phyloP scores from a whole-genome alignment of 768 basidiomycete species.

The Tulasnella calospora region DNA sequence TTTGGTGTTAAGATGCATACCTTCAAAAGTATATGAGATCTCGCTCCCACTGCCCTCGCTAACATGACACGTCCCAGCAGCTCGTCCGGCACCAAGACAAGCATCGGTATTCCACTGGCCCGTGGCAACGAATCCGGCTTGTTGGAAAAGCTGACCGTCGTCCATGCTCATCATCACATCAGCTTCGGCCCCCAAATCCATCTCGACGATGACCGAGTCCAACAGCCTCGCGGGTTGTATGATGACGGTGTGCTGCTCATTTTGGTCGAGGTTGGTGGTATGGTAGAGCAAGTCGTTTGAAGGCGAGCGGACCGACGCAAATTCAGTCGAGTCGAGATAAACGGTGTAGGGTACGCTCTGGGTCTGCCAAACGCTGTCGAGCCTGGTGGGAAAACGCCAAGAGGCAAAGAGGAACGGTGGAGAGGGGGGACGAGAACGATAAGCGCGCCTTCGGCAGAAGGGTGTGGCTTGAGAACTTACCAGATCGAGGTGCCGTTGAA shows the following conservation, averaged over 20 bases:
- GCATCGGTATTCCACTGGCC: not conserved
- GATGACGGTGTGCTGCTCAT: not conserved
- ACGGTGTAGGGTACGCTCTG: slow-evolving; percentile 8
- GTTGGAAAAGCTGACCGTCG: slow-evolving; percentile 14
- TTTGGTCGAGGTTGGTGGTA: not conserved
- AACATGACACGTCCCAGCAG: slow-evolving; percentile 13
- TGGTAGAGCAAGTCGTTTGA: slow-evolving; percentile 1
- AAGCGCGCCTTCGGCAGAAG: not conserved
- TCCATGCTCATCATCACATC: slow-evolving; percentile 6
- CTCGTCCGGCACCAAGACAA: not conserved
- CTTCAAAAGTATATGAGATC: slow-evolving; percentile 9
- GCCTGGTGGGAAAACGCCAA: not conserved
- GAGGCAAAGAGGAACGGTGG: not conserved
- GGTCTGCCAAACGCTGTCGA: not conserved
- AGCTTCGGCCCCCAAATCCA: not conserved
- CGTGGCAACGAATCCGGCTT: not conserved
- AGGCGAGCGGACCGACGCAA: not conserved
- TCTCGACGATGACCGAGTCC: not conserved
- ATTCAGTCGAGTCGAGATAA: not conserved
- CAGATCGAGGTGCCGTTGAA: slow-evolving; percentile 22
- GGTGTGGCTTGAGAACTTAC: not conserved
- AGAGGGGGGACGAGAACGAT: not conserved
- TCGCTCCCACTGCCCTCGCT: not conserved
- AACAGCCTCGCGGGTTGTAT: not conserved
- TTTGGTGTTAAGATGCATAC: not conserved